phyloP scores from a whole-genome alignment of 768 basidiomycete genomes.

The Boletus vermiculosoides region DNA sequence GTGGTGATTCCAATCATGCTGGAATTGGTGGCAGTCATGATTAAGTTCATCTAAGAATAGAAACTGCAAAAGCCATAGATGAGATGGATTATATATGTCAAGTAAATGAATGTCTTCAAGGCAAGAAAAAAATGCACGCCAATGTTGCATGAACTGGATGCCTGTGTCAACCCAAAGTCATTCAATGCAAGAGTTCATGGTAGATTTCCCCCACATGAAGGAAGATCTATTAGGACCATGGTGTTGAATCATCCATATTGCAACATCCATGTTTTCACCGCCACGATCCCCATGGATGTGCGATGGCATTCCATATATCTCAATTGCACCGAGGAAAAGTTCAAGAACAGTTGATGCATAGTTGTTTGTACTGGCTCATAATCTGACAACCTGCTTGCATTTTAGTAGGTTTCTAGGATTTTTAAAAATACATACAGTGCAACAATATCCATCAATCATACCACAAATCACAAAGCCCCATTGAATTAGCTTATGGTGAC shows the following conservation, averaged over 20 bases:
- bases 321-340: slow-evolving; percentile 16
- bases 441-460: slow-evolving; percentile 29
- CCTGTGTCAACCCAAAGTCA: slow-evolving; percentile 45
- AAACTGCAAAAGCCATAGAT: slow-evolving; percentile 45
- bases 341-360: slow-evolving; percentile 21
- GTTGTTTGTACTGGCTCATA: slow-evolving; percentile 28
- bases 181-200: slow-evolving; percentile 35
- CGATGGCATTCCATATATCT: slow-evolving; percentile 19
- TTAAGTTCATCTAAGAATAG: slow-evolving; percentile 41
- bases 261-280: slow-evolving; percentile 29
- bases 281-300: slow-evolving; percentile 28
- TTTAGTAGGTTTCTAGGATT: too few species aligned
- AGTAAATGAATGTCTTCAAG: slow-evolving; percentile 38
- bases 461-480: slow-evolving; percentile 26
- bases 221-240: not conserved
- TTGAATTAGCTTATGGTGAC: slow-evolving; percentile 26
- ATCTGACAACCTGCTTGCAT: too few species aligned
- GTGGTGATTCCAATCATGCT: slow-evolving; percentile 40
- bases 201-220: not conserved
- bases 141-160: slow-evolving; percentile 36
- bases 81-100: slow-evolving; percentile 27
- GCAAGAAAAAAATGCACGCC: slow-evolving; percentile 42
- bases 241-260: slow-evolving; percentile 9
- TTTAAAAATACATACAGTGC: too few species aligned
- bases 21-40: slow-evolving; percentile 35